Evolutionary conservation across 106 monocot genomes (phyloP), one percentile per base, ranked within the genome.

Genomic region (Phalaenopsis equestris): DNA sequence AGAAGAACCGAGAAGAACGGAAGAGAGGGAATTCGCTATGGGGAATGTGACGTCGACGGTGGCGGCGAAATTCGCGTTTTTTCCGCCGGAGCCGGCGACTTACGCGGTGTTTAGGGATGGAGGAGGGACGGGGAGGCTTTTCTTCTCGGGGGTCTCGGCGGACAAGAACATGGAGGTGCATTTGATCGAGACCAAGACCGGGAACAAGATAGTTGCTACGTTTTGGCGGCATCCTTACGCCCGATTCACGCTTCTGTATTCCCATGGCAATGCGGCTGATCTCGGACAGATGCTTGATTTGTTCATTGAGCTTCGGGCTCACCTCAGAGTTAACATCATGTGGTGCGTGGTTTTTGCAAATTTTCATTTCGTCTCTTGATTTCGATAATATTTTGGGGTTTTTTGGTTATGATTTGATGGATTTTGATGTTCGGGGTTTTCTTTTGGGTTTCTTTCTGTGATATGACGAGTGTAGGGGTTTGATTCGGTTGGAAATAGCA

Each of bases 231-330:
- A 94, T 84, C 94, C 94, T 9, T 37, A 21, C 42, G 94, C 98
- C 6, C 81, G 87, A 41, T 77, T 94, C 76, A 98, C 98, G 39
- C 65, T 98, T 23, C 86, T 98, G 19, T 98, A 98, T 77, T 98
- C 98, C 58, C 98, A 98, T 15, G 98, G 98, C 45, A 98, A 98
- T 84, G 98, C 98, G 74, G 98, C 98, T 76, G 98, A 98, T 80
- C 89, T 98, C 55, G 98, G 98, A 15, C 98, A 98, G 91, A 92
- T 98, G 92, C 61, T 92, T 45, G 92, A 94, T 77, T 86, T 98
- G 52, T 92, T 98, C 84, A 75, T 91, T 37, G 89, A 94, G 91
- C 98, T 98, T 82, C 84, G 92, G 21, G 84, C 85, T 11, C 92
- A 94, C 81, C 98, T 98, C 73, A 86, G 92, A 38, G 89, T 98